Percentiles rank a stretch among this genome's conserved stretches.
These are phyloP conservation scores for Phaeosphaeria sp. DNA, from an alignment of 2,329 filamentous ascomycete species.

Conservation along the genomic window DNA sequence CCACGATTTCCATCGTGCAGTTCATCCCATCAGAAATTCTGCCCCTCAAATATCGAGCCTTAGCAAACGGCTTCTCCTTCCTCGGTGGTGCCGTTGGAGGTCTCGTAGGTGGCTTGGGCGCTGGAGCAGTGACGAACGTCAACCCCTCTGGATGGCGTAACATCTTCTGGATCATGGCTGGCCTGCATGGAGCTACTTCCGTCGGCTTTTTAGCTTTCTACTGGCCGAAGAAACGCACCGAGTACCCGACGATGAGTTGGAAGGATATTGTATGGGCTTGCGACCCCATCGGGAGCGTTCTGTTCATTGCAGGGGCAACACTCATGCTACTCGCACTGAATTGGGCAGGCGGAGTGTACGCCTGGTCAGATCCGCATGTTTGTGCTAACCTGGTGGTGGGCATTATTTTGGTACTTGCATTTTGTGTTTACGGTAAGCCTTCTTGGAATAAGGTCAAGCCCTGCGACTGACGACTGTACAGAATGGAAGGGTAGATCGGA, in stretches of 20 bases:
- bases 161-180: constrained; percentile 67
- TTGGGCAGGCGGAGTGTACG: constrained; percentile 36
- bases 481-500: constrained; percentile 63
- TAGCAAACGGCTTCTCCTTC: constrained; percentile 63
- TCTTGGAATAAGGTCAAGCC: neutral
- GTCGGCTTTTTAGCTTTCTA: constrained; percentile 47
- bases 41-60: constrained; percentile 62
- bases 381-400: constrained; percentile 29
- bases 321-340: constrained; percentile 39
- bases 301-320: constrained; percentile 31
- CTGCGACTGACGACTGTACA: neutral
- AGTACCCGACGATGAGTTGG: constrained; percentile 32
- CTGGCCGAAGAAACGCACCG: constrained; percentile 37
- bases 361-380: constrained; percentile 31
- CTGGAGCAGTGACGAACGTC: constrained; percentile 60
- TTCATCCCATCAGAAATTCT: constrained; percentile 64
- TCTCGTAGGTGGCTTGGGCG: constrained; percentile 57
- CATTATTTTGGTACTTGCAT: constrained; percentile 29
- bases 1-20: constrained; percentile 63
- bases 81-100: constrained; percentile 60
- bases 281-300: constrained; percentile 35
- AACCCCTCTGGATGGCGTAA: constrained; percentile 59
- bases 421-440: constrained; percentile 25
- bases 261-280: constrained; percentile 36
- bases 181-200: constrained; percentile 57